A percentile compares a stretch with the other conserved stretches of the same genome.
Conservation (phyloP, 768 basidiomycete genomes). For the Bullera alba region DNA sequence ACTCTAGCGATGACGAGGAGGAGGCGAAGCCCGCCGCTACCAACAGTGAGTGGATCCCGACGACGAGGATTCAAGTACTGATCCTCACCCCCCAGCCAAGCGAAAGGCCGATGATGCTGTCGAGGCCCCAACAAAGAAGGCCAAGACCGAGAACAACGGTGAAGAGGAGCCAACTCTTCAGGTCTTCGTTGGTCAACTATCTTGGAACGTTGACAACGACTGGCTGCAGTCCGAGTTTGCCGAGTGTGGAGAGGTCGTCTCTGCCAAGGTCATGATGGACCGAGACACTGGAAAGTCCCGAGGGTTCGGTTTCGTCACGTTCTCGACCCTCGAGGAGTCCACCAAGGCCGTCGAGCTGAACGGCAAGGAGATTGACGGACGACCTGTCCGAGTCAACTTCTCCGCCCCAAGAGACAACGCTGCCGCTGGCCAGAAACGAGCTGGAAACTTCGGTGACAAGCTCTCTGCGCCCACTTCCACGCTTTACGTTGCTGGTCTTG, state of each 20-base stretch:
- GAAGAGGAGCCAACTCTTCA: conserved; percentile 55
- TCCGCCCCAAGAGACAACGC: conserved; percentile 58
- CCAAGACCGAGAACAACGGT: conserved; percentile 54
- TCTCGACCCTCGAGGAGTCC: conserved; percentile 51
- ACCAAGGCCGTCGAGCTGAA: conserved; percentile 71
- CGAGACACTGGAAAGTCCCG: conserved; percentile 48
- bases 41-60: conserved; percentile 3
- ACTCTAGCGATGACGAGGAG: conserved; percentile 39
- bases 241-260: conserved; percentile 76
- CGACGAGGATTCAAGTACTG: neutral
- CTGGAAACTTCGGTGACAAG: conserved; percentile 68
- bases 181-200: conserved; percentile 85
- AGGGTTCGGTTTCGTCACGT: conserved; percentile 58
- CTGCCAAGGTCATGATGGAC: conserved; percentile 70
- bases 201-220: conserved; percentile 96
- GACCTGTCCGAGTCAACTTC: conserved; percentile 76
- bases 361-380: conserved; percentile 87
- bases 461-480: conserved; percentile 60
- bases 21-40: conserved; percentile 48
- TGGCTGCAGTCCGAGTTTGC: conserved; percentile 87
- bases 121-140: conserved; percentile 67
- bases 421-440: conserved; percentile 60
- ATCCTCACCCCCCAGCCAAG: conserved; percentile 52
- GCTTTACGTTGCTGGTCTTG: conserved; percentile 86
- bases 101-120: conserved; percentile 69